Base-by-base conservation (phyloP, 2,329 filamentous ascomycete species). In the Fusarium burgessii region DNA sequence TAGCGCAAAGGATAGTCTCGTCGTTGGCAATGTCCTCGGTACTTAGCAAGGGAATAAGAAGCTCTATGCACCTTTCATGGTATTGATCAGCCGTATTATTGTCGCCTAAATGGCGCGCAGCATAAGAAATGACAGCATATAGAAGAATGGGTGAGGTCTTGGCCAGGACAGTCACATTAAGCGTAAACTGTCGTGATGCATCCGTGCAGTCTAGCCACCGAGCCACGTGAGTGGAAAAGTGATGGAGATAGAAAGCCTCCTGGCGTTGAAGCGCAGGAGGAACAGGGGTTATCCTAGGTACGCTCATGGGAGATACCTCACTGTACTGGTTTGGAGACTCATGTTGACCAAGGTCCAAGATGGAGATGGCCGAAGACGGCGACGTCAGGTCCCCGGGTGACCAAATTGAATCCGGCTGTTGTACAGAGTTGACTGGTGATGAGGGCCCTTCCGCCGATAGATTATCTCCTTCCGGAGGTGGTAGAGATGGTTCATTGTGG, bases 181-280 rank as follows among this genome's bases (percentile, higher is more conserved):
- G 56, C 14, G 40, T 62, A 20, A 72, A 72, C 29, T 70, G 66
- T 18, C 59, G 69, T 38, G 67, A 68, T 27, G 69, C 66, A 50
- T 72, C 69, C 7, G 69, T 72, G 33, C 69, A 72, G 47, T 72
- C 69, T 18, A 72, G 56, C 69, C 69, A 72, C 7, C 63, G 56
- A 42, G 62, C 63, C 25, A 72, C 45, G 35, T 70, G 58, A 11
- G 45, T 61, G 27, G 68, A 65, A 27, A 68, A 68, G 38, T 65
- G 62, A 32, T 65, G 58, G 13, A 65, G 23, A 17, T 65, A 65
- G 45, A 35, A 65, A 55, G 65, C 68, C 27, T 71, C 68, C 18
- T 36, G 52, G 9, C 52, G 59, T n/a, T 9, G n/a, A 8, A 58
- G 23, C 9, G 4, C 10, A 38, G 23, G 14, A 20, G 17, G 7